Evolutionary conservation across 805 yeast species (phyloP), one percentile per base, ranked within the genome.

Genomic region (Babjeviella inositovora): DNA sequence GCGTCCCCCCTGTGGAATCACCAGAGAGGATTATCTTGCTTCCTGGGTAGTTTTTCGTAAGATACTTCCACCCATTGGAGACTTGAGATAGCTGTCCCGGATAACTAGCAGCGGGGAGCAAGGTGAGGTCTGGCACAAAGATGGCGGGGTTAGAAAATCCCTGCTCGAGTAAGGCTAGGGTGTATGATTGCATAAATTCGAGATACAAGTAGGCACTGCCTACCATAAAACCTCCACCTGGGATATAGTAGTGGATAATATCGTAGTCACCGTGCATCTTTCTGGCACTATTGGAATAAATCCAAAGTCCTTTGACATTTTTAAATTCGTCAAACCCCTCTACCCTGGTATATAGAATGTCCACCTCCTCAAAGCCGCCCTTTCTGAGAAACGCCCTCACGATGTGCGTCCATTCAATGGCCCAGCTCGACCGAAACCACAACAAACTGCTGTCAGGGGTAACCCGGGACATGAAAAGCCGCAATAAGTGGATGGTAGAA

Each of bases 71-170:
- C 1, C 43, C 50, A 3, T 25, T 28, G 3, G 41, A 22, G 1
- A 46, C 37, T 8, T 35, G 28, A 5, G 23, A 18, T 17, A 53
- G 25, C 13, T 47, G 58, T 4, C 36, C 31, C 1, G 43, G 34
- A 25, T 41, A 43, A 7, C 17, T 20, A 3, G 25, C 35, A 20
- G 12, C 29, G 22, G 20, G 22, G 27, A 11, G 7, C 4, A 24
- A 10, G 8, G 23, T 15, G 11, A 24, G 24, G n/a, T 19, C 13
- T 4, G 40, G 39, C 13, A 57, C 49, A 11, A 53, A 39, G 6
- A 60, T 43, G 19, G 49, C 54, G 1, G 73, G 72, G 30, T 55
- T 60, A 13, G 37, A 28, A 31, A 65, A 64, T 1, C 72, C 72
- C 31, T 60, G 65, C 23, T 54, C 41, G 14, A 53, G 45, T 16